phyloP scores from a whole-genome alignment of 768 basidiomycete genomes.

The Boletus fagicola region DNA sequence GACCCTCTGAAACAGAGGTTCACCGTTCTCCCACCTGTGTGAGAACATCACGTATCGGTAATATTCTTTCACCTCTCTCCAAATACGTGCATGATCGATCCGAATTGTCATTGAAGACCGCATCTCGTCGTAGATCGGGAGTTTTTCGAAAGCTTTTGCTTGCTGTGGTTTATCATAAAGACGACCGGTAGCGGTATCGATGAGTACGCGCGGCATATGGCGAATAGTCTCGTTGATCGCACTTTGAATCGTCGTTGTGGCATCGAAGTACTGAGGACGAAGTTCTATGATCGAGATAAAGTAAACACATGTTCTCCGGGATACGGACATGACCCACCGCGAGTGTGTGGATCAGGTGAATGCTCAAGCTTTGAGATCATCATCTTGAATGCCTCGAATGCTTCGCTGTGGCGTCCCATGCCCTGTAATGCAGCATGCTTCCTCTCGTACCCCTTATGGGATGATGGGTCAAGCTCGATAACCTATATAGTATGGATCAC shows the following conservation, averaged over 20 bases:
- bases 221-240: neutral
- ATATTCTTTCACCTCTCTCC: neutral
- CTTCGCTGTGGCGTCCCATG: neutral
- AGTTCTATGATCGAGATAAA: neutral
- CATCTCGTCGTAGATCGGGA: slow-evolving; percentile 4
- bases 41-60: slow-evolving; percentile 17
- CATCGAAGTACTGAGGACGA: slow-evolving; percentile 1
- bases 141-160: slow-evolving; percentile 2
- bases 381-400: neutral
- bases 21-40: slow-evolving; percentile 3
- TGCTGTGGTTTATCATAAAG: slow-evolving; percentile 11
- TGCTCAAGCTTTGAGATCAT: slow-evolving; percentile 3
- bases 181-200: slow-evolving; percentile 6
- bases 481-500: neutral
- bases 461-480: slow-evolving; percentile 4
- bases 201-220: slow-evolving; percentile 5
- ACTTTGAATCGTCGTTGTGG: neutral
- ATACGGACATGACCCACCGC: neutral
- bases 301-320: neutral
- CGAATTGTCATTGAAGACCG: slow-evolving; percentile 2
- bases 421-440: slow-evolving; percentile 4
- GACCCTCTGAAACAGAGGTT: slow-evolving; percentile 6
- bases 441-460: neutral
- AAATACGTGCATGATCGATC: slow-evolving; percentile 5
- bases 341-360: neutral